Evolutionary conservation across 148 eudicot species (phyloP), one percentile per base, ranked within the genome.

Genomic region (Rheum nobile): DNA sequence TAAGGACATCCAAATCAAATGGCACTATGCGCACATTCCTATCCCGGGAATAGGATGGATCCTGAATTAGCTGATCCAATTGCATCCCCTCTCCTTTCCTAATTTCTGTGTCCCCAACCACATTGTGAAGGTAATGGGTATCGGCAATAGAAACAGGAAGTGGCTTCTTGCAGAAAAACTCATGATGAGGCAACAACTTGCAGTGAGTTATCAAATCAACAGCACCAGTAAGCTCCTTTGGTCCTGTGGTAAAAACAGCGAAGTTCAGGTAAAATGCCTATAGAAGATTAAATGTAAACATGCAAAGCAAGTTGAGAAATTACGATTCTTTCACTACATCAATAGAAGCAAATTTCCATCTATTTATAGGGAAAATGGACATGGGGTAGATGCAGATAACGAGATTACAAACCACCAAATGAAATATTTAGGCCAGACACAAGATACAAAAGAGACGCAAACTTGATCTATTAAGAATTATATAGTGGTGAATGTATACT

Each of bases 21-120:
- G 97, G 94, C 61, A 86, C 87, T 76, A 96, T 86, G 21, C 87
- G 92, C 63, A 81, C 71, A 34, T 34, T 65, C 72, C 87, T 89
- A 75, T 82, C 89, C 78, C 84, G 83, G 9, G 89, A 78, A 78
- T 79, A 83, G 16, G 97, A 82, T 2, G 83, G 78, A 82, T 85
- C 82, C 72, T 86, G 87, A 78, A 85, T 79, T 74, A 90, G 85
- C 84, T 96, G 92, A 84, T 86, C 90, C 83, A 96, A 84, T 76
- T 96, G 94, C 99, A 96, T 96, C 77, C 96, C 96, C 77, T 96
- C 96, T 14, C 97, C 97, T 80, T 96, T 96, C 79, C 97, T 86
- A 59, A 96, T 90, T 80, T 96, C 96, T 73, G 90, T 78, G 75
- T 96, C 97, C 75, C 99, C 99, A 73, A 89, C 96, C 79, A 92